Evolutionary conservation across 345 rosid species (phyloP).

Genomic region (Salix koriyanagi): DNA sequence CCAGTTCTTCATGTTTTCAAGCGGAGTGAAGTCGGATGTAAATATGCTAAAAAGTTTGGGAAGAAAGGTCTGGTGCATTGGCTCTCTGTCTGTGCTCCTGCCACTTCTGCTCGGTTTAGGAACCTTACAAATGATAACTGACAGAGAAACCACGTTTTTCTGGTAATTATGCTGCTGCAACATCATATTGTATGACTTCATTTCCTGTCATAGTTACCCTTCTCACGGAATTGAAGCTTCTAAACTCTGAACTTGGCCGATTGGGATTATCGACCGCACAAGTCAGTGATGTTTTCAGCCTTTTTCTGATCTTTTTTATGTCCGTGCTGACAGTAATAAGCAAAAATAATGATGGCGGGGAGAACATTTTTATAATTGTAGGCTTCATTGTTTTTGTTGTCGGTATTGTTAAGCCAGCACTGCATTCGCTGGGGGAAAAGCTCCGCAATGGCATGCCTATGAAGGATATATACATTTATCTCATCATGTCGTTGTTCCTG

Average conservation of each 20-base stretch:
- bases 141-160: too few species aligned
- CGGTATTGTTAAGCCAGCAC: slow-evolving; percentile 8
- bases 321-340: neutral
- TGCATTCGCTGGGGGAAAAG: slow-evolving; percentile 13
- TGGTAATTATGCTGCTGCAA: neutral
- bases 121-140: neutral
- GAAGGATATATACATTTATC: slow-evolving; percentile 9
- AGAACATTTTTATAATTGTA: neutral
- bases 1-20: slow-evolving; percentile 17
- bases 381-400: neutral
- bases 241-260: slow-evolving; percentile 30
- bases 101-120: neutral
- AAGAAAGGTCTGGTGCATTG: slow-evolving; percentile 5
- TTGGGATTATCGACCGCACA: slow-evolving; percentile 22
- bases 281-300: slow-evolving; percentile 13
- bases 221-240: slow-evolving; percentile 16
- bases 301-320: neutral
- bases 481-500: slow-evolving; percentile 13
- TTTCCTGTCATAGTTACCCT: slow-evolving; percentile 15
- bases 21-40: slow-evolving; percentile 30
- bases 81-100: neutral
- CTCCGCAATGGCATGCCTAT: slow-evolving; percentile 19
- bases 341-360: neutral
- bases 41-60: slow-evolving; percentile 13
- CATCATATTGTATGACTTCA: slow-evolving; percentile 10